Evolutionary conservation across 768 basidiomycete genomes (phyloP), one percentile per base, ranked within the genome.

Genomic region (Lentinula sp.): DNA sequence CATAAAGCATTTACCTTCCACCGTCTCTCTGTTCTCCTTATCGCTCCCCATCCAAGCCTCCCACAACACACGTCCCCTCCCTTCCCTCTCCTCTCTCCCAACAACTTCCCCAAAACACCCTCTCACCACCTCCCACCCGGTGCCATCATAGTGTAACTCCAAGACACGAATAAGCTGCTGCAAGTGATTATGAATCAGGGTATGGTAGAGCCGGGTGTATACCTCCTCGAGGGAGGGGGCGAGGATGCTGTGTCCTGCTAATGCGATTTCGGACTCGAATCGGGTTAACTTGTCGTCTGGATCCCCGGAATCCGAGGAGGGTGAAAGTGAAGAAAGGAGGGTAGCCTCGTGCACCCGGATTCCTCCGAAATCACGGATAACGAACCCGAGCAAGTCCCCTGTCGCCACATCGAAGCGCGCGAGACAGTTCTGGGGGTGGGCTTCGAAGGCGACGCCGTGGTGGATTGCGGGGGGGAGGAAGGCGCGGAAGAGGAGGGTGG

Each of bases 361-460:
- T 1, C 84, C 83, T 23, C 83, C 83, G 68, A 84, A 84, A 62
- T 85, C 84, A 28, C 83, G 79, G 35, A 85, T 76, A 62, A 84
- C 75, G 69, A 85, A 84, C 0, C 82, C 83, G 39, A 75, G 77
- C 3, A 84, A 66, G 55, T 79, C 77, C 57, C 80, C 79, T 4
- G 82, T 79, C 28, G 72, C 61, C 4, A 79, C 63, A 61, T 81
- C 77, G 63, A 84, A 85, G 1, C 82, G 77, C 6, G 82, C 82
- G 7, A 85, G 71, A 61, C 82, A 83, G 62, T 85, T 85, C 68
- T 85, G 84, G 1, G 81, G 81, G 65, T 85, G 84, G 53, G 78
- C 81, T 67, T 85, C 83, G 64, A 85, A 84, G 1, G 79, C 82
- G 4, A 85, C 82, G 6, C 83, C 82, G 61, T 85, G 81, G 57